These are phyloP conservation scores for Xylogone sp. DNA, from an alignment of 2,329 filamentous ascomycete genomes.

Conservation along the genomic window DNA sequence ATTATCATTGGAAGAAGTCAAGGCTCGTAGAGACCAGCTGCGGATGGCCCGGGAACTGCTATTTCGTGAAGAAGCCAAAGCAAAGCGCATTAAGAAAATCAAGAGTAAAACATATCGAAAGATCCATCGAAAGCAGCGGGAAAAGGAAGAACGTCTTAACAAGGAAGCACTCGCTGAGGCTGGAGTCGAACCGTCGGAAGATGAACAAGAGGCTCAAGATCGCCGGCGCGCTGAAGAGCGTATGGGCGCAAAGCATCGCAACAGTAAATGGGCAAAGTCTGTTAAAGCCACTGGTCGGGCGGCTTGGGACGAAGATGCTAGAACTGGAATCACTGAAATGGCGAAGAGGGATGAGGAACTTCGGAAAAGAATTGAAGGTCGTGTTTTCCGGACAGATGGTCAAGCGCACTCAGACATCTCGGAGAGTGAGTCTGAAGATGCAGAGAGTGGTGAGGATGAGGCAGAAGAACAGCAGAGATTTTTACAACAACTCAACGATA, in stretches of 20 bases:
- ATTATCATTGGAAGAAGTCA: conserved; percentile 68
- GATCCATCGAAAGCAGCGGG: conserved; percentile 78
- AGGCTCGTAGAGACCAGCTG: conserved; percentile 68
- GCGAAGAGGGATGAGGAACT: conserved; percentile 65
- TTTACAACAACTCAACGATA: conserved; percentile 43
- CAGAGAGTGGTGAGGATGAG: conserved; percentile 45
- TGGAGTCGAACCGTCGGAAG: conserved; percentile 57
- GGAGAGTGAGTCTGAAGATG: conserved; percentile 55
- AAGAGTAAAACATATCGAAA: conserved; percentile 95
- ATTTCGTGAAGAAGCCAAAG: conserved; percentile 82
- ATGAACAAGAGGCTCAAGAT: conserved; percentile 61
- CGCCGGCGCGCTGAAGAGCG: conserved; percentile 62
- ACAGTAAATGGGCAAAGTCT: conserved; percentile 70
- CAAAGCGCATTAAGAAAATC: conserved; percentile 96
- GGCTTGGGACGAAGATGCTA: conserved; percentile 68
- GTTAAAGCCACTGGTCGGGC: conserved; percentile 61
- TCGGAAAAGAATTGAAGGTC: conserved; percentile 61
- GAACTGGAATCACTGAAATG: conserved; percentile 60
- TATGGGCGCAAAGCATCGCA: conserved; percentile 66
- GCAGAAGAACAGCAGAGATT: conserved; percentile 44
- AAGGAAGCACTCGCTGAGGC: conserved; percentile 53
- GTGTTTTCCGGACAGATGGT: conserved; percentile 43
- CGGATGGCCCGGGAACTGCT: conserved; percentile 79
- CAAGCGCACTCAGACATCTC: conserved; percentile 46
- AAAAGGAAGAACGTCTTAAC: conserved; percentile 54